Evolutionary conservation across 2,329 filamentous ascomycete genomes (phyloP).

Genomic region (Penicillium sp.): DNA sequence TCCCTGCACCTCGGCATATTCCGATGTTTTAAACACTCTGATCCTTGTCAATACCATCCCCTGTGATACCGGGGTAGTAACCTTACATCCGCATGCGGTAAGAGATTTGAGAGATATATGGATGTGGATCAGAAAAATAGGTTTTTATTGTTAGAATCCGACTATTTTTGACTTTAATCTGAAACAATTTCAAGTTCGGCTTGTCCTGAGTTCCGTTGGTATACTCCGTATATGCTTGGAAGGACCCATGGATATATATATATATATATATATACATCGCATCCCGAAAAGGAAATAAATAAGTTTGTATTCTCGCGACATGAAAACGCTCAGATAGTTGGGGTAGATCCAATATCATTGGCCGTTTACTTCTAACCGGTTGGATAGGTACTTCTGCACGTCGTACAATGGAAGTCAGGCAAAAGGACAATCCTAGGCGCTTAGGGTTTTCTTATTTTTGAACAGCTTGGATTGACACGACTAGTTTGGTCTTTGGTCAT

Average conservation of each 20-base stretch:
- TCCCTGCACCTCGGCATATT: slow-evolving; percentile 17
- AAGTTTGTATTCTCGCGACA: neutral
- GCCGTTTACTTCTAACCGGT: neutral
- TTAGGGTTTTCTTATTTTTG: neutral
- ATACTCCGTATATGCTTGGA: neutral
- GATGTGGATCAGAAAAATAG: neutral
- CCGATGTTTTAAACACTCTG: slow-evolving; percentile 12
- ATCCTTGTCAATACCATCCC: slow-evolving; percentile 7
- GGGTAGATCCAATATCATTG: neutral
- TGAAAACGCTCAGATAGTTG: neutral
- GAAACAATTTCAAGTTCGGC: slow-evolving; percentile 1
- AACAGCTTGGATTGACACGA: neutral
- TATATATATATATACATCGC: neutral
- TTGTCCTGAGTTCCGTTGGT: neutral
- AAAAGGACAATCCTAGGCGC: slow-evolving; percentile 9
- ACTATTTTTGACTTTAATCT: slow-evolving; percentile 1
- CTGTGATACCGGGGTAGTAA: slow-evolving; percentile 2
- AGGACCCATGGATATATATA: too few relatives aligned
- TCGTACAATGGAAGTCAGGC: slow-evolving; percentile 17
- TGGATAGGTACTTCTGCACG: slow-evolving; percentile 12
- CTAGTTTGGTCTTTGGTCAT: neutral
- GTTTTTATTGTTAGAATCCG: neutral
- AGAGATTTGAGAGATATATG: neutral
- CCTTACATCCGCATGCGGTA: neutral
- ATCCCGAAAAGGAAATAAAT: neutral